Evolutionary conservation across 2,329 filamentous ascomycete genomes (phyloP).

Genomic region (Diaporthe sp.): DNA sequence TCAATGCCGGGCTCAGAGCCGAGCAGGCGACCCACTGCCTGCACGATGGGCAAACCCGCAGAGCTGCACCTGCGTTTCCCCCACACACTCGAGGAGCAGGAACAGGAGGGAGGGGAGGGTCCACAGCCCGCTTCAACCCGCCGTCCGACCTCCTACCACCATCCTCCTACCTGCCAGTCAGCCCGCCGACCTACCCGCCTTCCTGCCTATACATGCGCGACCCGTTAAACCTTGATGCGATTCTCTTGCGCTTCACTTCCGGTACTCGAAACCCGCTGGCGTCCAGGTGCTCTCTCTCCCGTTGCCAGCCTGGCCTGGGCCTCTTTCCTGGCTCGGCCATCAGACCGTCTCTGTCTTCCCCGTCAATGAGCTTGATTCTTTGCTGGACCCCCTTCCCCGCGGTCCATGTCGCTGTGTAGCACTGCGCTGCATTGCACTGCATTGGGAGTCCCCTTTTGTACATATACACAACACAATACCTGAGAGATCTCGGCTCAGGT

Average conservation of each 20-base stretch:
- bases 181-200: not conserved
- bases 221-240: not conserved
- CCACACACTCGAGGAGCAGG: not conserved
- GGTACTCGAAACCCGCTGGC: not conserved
- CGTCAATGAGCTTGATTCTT: not conserved
- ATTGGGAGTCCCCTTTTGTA: not conserved
- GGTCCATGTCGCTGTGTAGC: slow-evolving; percentile 7
- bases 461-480: not conserved
- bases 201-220: not conserved
- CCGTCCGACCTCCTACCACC: not conserved
- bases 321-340: not conserved
- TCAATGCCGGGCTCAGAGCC: slow-evolving; percentile 25
- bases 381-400: not conserved
- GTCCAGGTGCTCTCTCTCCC: not conserved
- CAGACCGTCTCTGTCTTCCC: not conserved
- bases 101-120: not conserved
- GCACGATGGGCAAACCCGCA: not conserved
- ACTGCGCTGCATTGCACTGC: not conserved
- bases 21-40: slow-evolving; percentile 1
- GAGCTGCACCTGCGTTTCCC: not conserved
- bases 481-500: slow-evolving; percentile 2
- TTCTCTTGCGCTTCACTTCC: not conserved
- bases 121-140: slow-evolving; percentile 9
- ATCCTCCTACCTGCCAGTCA: not conserved
- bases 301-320: not conserved